Evolutionary conservation across 208 protist genomes (phyloP).

Genomic region (Wallacemonas sp.): DNA sequence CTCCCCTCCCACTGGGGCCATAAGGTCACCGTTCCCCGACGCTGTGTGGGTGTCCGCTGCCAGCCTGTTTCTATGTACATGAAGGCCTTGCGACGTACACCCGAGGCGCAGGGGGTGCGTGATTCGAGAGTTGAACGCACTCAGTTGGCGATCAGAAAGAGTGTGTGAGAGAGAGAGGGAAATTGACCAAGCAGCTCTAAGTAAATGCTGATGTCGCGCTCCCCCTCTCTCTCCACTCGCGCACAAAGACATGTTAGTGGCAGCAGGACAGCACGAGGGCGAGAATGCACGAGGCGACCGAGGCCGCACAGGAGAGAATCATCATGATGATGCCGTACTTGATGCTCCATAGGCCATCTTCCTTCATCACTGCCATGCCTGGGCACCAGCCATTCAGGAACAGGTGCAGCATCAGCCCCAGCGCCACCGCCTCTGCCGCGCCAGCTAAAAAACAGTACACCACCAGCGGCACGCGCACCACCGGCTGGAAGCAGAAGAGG

Average conservation of each 20-base stretch:
- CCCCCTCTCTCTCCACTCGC: not conserved
- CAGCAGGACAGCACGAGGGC: constrained; percentile 14
- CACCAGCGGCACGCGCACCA: constrained; percentile 22
- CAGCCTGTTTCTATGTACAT: too few relatives aligned
- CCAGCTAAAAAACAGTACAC: constrained; percentile 12
- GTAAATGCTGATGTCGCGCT: too few relatives aligned
- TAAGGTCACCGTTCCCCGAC: too few relatives aligned
- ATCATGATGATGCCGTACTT: constrained; percentile 19
- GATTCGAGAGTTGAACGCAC: too few relatives aligned
- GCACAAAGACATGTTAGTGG: not conserved
- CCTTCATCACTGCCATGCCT: constrained; percentile 11
- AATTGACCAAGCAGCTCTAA: too few relatives aligned
- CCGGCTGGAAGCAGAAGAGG: constrained; percentile 20
- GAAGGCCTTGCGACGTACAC: too few relatives aligned
- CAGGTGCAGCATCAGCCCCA: constrained; percentile 27
- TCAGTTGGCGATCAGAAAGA: too few relatives aligned
- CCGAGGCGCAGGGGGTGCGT: too few relatives aligned
- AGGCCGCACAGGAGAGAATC: constrained; percentile 7
- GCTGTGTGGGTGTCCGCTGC: too few relatives aligned
- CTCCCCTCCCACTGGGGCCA: too few relatives aligned
- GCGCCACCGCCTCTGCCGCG: constrained; percentile 14
- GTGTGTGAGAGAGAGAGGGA: too few relatives aligned
- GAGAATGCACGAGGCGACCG: constrained; percentile 17
- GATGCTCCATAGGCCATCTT: constrained; percentile 16
- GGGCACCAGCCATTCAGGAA: constrained; percentile 49